These are phyloP conservation scores for Yamadazyma membranifaciens DNA, from an alignment of 1,139 yeast genomes.

Conservation along the genomic window DNA sequence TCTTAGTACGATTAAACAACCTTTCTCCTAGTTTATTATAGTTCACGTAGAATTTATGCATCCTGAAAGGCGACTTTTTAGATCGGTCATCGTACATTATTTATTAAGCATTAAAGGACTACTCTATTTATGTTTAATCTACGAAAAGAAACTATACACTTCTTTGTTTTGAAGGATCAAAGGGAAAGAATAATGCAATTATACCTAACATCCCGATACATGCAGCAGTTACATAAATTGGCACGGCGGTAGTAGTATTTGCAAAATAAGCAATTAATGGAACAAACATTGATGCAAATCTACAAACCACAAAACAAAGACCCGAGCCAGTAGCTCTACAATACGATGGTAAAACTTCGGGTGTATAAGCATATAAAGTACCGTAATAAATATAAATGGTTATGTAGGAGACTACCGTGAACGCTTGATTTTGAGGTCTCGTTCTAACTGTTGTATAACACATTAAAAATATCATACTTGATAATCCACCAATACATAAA, in stretches of 20 bases:
- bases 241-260: constrained; percentile 42
- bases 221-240: constrained; percentile 62
- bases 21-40: too few species aligned
- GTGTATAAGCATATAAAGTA: constrained; percentile 55
- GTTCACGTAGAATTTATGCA: too few species aligned
- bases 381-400: constrained; percentile 54
- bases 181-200: constrained; percentile 45
- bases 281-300: constrained; percentile 48
- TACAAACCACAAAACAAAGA: constrained; percentile 44
- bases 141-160: constrained; percentile 27
- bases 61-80: too few species aligned
- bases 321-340: constrained; percentile 60
- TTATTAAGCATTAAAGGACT: too few species aligned
- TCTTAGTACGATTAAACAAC: too few species aligned
- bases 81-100: too few species aligned
- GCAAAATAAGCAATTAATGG: constrained; percentile 53
- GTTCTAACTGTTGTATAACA: constrained; percentile 56
- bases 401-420: constrained; percentile 50
- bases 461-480: constrained; percentile 54
- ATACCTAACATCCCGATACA: constrained; percentile 45
- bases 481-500: constrained; percentile 51
- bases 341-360: constrained; percentile 56
- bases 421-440: constrained; percentile 50
- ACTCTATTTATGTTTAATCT: too few species aligned
- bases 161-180: constrained; percentile 38